Evolutionary conservation across 2,329 filamentous ascomycete species (phyloP), one percentile per base, ranked within the genome.

Genomic region (Juglanconis oblonga): DNA sequence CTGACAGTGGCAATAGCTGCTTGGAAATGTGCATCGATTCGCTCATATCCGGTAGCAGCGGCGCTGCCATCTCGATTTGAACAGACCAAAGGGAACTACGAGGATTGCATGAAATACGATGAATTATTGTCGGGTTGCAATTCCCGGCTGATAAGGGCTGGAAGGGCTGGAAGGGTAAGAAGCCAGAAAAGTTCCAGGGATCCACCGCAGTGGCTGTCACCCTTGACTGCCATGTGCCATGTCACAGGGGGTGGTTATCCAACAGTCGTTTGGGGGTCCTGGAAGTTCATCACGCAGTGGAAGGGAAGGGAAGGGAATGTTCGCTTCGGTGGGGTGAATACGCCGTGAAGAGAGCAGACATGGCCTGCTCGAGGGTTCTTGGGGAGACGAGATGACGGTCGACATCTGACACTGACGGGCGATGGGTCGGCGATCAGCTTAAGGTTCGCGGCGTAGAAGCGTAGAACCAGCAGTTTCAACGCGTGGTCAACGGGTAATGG

Each of bases 151-250:
- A 17, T 17, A 48, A n/a, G 45, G 17, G 17, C 17, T 17, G 17
- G 17, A 33, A 36, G 17, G 48, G 17, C 36, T 44, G 56, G 49
- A 50, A n/a, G 48, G 31, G 48, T 45, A 52, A 58, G 35, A 45
- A 32, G 33, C 42, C 52, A 36, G 52, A 51, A 51, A 59, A 33
- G 44, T 33, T 59, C 24, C 50, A 17, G 44, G 9, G 57, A 14
- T 29, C 52, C 57, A 55, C 51, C 38, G 11, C 11, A 45, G 57
- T 35, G 52, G 52, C 52, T 50, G 57, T 52, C 57, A 58, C 56
- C 56, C 56, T 54, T 51, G 61, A 52, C 33, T 54, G 61, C 61
- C 61, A 62, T 62, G 61, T 62, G 61, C 44, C 51, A 33, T 54
- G 17, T 52, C 44, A 57, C 61, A 60, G 45, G 57, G 61, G 33